Evolutionary conservation across 176 grass and related monocot species (phyloP), one percentile per base, ranked within the genome.

Genomic region (Phoenix dactylifera): DNA sequence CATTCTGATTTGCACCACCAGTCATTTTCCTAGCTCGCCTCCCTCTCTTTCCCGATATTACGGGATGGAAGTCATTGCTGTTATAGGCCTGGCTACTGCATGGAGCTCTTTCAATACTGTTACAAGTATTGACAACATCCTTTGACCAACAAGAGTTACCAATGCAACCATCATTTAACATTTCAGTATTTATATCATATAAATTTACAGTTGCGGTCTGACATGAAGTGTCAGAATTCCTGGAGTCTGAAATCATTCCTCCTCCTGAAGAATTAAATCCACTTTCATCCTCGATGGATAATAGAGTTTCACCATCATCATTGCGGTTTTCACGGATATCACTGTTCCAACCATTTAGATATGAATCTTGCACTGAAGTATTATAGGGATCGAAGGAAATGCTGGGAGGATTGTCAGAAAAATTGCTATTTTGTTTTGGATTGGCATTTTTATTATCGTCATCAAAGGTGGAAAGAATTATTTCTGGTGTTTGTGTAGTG

Each of bases 1-100:
- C 67, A 24, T 61, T 66, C 49, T n/a, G 78, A 67, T 54, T 71
- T 57, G 52, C 76, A 79, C 63, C 58, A 26, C 56, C 19, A 61
- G 67, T 59, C 67, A 75, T 78, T 76, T 75, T 85, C 72, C 76
- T 85, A 58, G 58, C 48, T 60, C 80, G 80, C 62, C 78, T 85
- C 49, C 78, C 78, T 79, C 82, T 78, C 70, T 73, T 89, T 82
- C 59, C 80, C 14, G 78, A 89, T 61, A 85, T 50, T 69, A 89
- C 78, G 19, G 79, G 26, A 82, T 72, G 79, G 48, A 89, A 89
- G 51, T 69, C 86, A 66, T 67, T 89, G 67, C 68, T 61, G 16
- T 63, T 51, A 50, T 63, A 59, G 60, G 60, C 50, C 24, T 56
- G 54, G 48, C 62, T 79, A 24, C 24, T 57, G 51, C 16, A 32